These are phyloP conservation scores for Daldinia sp. DNA, from an alignment of 2,329 filamentous ascomycete genomes.

Conservation along the genomic window DNA sequence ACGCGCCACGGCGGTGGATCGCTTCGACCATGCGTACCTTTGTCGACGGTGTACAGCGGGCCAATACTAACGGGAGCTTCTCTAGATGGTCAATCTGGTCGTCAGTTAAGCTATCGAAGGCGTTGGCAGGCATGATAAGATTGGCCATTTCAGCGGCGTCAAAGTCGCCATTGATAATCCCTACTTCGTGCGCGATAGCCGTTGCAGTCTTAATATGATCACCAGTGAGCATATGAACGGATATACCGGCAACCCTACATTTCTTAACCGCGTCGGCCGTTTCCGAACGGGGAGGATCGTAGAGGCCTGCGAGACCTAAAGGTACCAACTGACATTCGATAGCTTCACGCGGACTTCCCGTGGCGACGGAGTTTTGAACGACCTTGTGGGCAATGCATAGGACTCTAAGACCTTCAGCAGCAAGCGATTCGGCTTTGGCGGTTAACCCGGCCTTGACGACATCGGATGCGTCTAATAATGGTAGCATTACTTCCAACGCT, in stretches of 20 bases:
- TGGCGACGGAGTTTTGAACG: constrained; percentile 49
- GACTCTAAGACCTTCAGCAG: constrained; percentile 71
- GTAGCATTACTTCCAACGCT: constrained; percentile 64
- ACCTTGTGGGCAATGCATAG: constrained; percentile 68
- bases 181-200: constrained; percentile 71
- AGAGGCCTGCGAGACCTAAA: constrained; percentile 75
- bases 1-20: constrained; percentile 72
- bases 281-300: constrained; percentile 75
- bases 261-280: constrained; percentile 67
- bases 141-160: constrained; percentile 51
- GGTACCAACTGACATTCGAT: constrained; percentile 68
- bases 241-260: constrained; percentile 68
- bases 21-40: constrained; percentile 81
- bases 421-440: constrained; percentile 63
- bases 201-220: constrained; percentile 74
- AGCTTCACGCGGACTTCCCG: constrained; percentile 57
- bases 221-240: constrained; percentile 75
- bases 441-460: constrained; percentile 57
- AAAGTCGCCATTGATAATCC: constrained; percentile 59
- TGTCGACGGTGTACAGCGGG: constrained; percentile 73
- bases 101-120: constrained; percentile 70
- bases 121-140: constrained; percentile 67
- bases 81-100: constrained; percentile 69
- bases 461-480: constrained; percentile 58
- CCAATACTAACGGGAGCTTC: constrained; percentile 71